Evolutionary conservation across 176 grass and related monocot species (phyloP).

Genomic region (Eleusine indica): DNA sequence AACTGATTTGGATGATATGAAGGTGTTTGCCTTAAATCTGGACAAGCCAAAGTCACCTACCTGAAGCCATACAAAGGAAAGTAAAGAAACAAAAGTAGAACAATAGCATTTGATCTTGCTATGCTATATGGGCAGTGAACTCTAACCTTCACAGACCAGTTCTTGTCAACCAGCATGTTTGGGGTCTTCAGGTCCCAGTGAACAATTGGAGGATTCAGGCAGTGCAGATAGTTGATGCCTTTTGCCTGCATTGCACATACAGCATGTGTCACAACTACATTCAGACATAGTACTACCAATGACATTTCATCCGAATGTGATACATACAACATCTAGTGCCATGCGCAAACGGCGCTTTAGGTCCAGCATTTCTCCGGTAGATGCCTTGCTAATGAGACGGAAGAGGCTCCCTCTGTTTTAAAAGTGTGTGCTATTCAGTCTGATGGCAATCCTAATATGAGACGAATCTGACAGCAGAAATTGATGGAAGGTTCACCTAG

Average conservation of each 20-base stretch:
- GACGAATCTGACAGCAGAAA: neutral
- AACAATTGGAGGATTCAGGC: constrained; percentile 92
- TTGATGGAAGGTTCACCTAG: constrained; percentile 48
- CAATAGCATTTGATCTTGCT: neutral
- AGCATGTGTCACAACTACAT: constrained; percentile 3
- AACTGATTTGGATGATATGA: constrained; percentile 94
- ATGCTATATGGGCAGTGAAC: constrained; percentile 16
- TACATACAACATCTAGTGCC: constrained; percentile 86
- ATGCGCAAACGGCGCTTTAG: constrained; percentile 75
- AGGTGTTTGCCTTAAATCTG: constrained; percentile 94
- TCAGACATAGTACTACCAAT: neutral
- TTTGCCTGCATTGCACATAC: constrained; percentile 67
- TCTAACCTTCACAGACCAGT: constrained; percentile 90
- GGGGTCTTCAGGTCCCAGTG: constrained; percentile 98
- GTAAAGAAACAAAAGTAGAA: constrained; percentile 39
- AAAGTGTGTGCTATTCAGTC: constrained; percentile 6
- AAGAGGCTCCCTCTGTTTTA: constrained; percentile 87
- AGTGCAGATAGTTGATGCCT: constrained; percentile 97
- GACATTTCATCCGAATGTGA: neutral
- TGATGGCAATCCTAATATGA: neutral
- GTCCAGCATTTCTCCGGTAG: constrained; percentile 77
- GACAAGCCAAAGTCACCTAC: constrained; percentile 98
- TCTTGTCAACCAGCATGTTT: constrained; percentile 94
- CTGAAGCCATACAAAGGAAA: constrained; percentile 47
- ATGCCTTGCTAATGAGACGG: constrained; percentile 74